Evolutionary conservation across 2,329 filamentous ascomycete genomes (phyloP).

Genomic region (Blastomyces emzantsi): DNA sequence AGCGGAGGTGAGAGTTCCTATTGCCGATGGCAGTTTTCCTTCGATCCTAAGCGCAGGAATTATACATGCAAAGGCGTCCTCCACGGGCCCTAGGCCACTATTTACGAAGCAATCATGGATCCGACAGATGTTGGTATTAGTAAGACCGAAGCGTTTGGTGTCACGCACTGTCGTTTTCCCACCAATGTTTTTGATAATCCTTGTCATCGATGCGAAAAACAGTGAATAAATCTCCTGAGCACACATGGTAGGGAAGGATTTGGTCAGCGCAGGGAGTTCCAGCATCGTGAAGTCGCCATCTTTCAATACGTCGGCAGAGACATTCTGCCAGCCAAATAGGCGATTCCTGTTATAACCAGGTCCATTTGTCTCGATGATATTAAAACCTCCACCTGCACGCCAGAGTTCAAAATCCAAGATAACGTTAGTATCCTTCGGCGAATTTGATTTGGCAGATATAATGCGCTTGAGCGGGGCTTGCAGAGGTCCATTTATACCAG

Average conservation of each 20-base stretch:
- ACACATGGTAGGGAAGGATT: slow-evolving; percentile 22
- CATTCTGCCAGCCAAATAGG: slow-evolving; percentile 10
- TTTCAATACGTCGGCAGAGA: slow-evolving; percentile 19
- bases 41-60: slow-evolving; percentile 19
- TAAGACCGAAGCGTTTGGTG: slow-evolving; percentile 15
- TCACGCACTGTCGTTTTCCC: slow-evolving; percentile 11
- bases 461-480: background rate
- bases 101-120: slow-evolving; percentile 24
- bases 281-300: slow-evolving; percentile 19
- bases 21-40: slow-evolving; percentile 9
- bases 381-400: slow-evolving; percentile 5
- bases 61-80: slow-evolving; percentile 28
- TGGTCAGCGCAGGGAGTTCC: slow-evolving; percentile 20
- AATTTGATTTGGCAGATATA: slow-evolving; percentile 16
- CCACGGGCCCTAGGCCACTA: slow-evolving; percentile 20
- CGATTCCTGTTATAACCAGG: background rate
- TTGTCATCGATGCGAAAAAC: slow-evolving; percentile 16
- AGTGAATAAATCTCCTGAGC: slow-evolving; percentile 28
- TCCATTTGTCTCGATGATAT: slow-evolving; percentile 13
- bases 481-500: background rate
- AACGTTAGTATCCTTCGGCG: slow-evolving; percentile 19
- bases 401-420: slow-evolving; percentile 13
- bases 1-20: background rate
- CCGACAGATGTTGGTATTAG: slow-evolving; percentile 16
- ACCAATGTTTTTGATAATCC: slow-evolving; percentile 21